Percentiles rank a stretch among this genome's conserved stretches.
phyloP scores from a whole-genome alignment of 148 eudicot genomes.

The Rhododendron simsii region DNA sequence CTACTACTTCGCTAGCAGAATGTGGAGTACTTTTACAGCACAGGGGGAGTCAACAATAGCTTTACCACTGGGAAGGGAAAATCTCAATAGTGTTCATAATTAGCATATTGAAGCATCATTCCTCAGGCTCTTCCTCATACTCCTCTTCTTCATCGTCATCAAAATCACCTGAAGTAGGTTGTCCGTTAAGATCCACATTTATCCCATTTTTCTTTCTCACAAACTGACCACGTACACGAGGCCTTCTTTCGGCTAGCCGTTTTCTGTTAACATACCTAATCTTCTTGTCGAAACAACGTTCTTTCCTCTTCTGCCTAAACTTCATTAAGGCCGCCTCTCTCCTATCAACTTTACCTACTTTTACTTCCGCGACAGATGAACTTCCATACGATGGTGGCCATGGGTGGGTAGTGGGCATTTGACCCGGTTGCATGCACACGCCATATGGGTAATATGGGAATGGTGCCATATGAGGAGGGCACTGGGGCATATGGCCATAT shows the following conservation, averaged over 20 bases:
- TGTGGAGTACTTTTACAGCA: background rate
- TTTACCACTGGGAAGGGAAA: background rate
- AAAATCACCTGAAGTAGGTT: constrained; percentile 57
- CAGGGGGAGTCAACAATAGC: background rate
- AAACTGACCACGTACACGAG: constrained; percentile 93
- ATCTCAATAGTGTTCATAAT: background rate
- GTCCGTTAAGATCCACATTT: constrained; percentile 82
- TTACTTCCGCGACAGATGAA: constrained; percentile 40
- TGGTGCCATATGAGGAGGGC: constrained; percentile 52
- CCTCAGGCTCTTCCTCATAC: constrained; percentile 41
- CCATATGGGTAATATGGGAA: constrained; percentile 63
- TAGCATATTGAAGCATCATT: constrained; percentile 38
- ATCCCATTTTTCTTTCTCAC: constrained; percentile 85
- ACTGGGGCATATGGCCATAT: constrained; percentile 55
- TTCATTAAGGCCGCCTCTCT: constrained; percentile 89
- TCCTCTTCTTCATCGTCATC: constrained; percentile 61
- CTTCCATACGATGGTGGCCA: constrained; percentile 54
- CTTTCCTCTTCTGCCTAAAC: constrained; percentile 93
- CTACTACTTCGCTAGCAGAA: background rate
- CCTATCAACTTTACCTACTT: constrained; percentile 58
- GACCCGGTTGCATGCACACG: constrained; percentile 64
- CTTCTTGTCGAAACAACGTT: constrained; percentile 91
- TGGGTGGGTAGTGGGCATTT: constrained; percentile 46
- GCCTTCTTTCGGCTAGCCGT: constrained; percentile 79
- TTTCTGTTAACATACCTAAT: constrained; percentile 90